phyloP scores from a whole-genome alignment of 225 moss, liverwort and hornwort genomes.

The Lunularia cruciata region DNA sequence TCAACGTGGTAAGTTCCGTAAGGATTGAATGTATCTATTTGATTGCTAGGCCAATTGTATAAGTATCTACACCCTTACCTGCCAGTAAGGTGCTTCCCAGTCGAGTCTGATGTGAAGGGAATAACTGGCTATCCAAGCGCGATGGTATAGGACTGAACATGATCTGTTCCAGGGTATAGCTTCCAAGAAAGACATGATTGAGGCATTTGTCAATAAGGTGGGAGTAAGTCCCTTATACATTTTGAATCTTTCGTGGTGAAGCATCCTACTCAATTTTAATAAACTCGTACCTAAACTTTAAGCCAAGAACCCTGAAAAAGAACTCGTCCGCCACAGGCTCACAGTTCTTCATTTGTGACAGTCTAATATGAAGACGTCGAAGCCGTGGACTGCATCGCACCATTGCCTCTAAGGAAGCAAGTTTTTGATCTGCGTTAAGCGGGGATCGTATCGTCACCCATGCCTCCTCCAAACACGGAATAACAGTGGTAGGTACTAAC shows the following conservation, averaged over 20 bases:
- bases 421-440: slow-evolving; percentile 49
- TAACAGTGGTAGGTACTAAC: slow-evolving; percentile 37
- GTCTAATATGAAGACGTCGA: slow-evolving; percentile 49
- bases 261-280: slow-evolving; percentile 49
- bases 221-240: background rate
- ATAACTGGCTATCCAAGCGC: background rate
- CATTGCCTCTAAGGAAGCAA: slow-evolving; percentile 49
- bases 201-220: background rate
- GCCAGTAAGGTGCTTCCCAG: background rate
- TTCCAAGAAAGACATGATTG: background rate
- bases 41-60: slow-evolving; percentile 26
- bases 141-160: background rate
- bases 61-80: slow-evolving; percentile 13
- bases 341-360: slow-evolving; percentile 57
- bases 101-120: background rate
- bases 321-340: slow-evolving; percentile 55
- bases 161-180: background rate
- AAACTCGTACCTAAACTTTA: slow-evolving; percentile 49
- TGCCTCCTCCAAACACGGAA: slow-evolving; percentile 51
- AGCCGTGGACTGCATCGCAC: slow-evolving; percentile 53
- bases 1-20: no score
- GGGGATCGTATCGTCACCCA: slow-evolving; percentile 58
- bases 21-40: slow-evolving; percentile 4
- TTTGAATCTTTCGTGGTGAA: background rate
- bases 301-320: slow-evolving; percentile 50